Conservation (phyloP, 2,329 filamentous ascomycete species). For the Colletotrichum echinochloae region DNA sequence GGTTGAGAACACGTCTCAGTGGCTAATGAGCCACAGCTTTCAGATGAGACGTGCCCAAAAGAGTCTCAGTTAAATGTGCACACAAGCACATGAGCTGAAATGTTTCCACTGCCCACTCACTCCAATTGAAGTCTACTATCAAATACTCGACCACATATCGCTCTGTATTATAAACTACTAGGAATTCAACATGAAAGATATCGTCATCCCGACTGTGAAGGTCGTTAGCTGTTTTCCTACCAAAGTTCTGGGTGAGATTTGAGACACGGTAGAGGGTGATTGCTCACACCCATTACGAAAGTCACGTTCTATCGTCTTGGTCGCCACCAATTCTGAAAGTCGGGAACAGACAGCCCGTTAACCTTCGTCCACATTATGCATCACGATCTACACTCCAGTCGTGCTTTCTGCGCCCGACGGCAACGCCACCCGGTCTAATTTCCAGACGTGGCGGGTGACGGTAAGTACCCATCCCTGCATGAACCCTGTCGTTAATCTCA, state of each 20-base stretch:
- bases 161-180: background rate
- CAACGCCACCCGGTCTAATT: conserved; percentile 2
- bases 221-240: background rate
- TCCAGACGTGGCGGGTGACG: background rate
- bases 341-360: background rate
- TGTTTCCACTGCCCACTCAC: background rate
- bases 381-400: conserved; percentile 33
- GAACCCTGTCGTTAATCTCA: conserved; percentile 18
- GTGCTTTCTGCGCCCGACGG: background rate
- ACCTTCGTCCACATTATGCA: conserved; percentile 12
- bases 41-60: too few relatives aligned
- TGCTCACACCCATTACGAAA: background rate
- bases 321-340: background rate
- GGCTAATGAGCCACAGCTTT: too few relatives aligned
- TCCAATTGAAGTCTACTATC: background rate
- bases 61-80: too few relatives aligned
- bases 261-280: background rate
- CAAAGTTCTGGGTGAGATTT: background rate
- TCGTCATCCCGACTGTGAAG: background rate
- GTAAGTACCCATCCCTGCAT: conserved; percentile 11
- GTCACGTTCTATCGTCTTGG: background rate
- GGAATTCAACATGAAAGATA: too few relatives aligned
- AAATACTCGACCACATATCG: background rate
- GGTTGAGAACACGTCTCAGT: too few relatives aligned
- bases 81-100: background rate